Evolutionary conservation across 176 grass and related monocot species (phyloP).

Genomic region (Oryza meridionalis): DNA sequence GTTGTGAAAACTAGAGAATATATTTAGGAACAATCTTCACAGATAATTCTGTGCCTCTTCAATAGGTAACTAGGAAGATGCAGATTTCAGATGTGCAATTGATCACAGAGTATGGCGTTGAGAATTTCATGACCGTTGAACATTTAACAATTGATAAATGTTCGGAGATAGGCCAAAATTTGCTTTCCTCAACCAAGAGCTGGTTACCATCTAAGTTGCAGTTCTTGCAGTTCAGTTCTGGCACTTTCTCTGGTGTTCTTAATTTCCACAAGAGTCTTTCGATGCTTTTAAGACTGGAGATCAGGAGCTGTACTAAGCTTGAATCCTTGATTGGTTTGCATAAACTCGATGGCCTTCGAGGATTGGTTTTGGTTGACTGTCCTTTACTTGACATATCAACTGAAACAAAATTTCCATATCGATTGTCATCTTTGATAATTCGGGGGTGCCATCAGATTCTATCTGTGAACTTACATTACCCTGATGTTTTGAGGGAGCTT

Average conservation of each 20-base stretch:
- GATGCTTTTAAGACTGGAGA: slow-evolving; percentile 39
- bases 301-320: slow-evolving; percentile 44
- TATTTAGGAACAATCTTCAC: no score
- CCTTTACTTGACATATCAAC: slow-evolving; percentile 12
- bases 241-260: background rate
- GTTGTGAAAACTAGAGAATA: no score
- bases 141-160: no score
- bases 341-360: background rate
- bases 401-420: slow-evolving; percentile 12
- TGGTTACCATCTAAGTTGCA: no score
- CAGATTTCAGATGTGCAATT: no score
- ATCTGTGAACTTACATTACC: slow-evolving; percentile 17
- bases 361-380: slow-evolving; percentile 42
- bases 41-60: no score
- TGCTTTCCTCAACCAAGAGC: no score
- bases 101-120: no score
- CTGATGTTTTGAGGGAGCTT: slow-evolving; percentile 27
- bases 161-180: no score
- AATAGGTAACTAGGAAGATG: no score
- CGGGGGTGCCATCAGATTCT: slow-evolving; percentile 40
- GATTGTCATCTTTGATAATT: slow-evolving; percentile 30
- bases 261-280: background rate
- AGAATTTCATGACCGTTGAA: no score
- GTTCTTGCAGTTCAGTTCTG: no score
- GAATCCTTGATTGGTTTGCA: background rate